phyloP scores from a whole-genome alignment of 176 grass and related monocot genomes.

The Oryza punctata region DNA sequence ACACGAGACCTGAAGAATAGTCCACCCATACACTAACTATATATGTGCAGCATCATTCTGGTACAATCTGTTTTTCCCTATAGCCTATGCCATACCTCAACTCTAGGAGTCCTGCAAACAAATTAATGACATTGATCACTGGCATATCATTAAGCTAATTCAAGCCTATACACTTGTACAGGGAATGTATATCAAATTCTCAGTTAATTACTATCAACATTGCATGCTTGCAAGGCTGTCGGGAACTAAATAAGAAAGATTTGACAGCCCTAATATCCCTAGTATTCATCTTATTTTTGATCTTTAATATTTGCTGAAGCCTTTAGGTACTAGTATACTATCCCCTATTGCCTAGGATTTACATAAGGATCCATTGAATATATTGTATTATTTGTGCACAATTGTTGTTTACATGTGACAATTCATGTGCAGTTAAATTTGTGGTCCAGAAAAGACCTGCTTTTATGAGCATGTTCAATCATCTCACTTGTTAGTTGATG shows the following conservation, averaged over 20 bases:
- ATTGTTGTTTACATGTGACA: slow-evolving; percentile 54
- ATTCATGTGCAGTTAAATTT: slow-evolving; percentile 50
- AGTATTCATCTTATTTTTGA: not conserved
- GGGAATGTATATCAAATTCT: slow-evolving; percentile 1
- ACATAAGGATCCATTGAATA: slow-evolving; percentile 3
- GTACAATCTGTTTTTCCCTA: slow-evolving; percentile 2
- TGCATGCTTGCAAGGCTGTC: not conserved
- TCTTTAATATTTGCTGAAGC: slow-evolving; percentile 4
- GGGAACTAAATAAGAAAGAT: slow-evolving; percentile 12
- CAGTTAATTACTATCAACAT: not conserved
- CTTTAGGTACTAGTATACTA: not conserved
- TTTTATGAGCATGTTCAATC: slow-evolving; percentile 38
- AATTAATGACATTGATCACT: not conserved
- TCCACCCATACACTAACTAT: not conserved
- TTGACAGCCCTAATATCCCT: not conserved
- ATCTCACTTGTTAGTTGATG: slow-evolving; percentile 51
- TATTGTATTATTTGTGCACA: slow-evolving; percentile 3
- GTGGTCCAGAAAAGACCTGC: slow-evolving; percentile 35
- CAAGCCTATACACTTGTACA: not conserved
- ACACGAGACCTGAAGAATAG: not conserved
- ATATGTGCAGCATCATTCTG: not conserved
- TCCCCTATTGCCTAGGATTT: slow-evolving; percentile 5
- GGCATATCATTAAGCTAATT: not conserved
- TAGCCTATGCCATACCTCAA: not conserved
- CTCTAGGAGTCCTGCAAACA: not conserved